A percentile compares a stretch with the other conserved stretches of the same genome.
Evolutionary conservation across 495 filamentous ascomycete genomes (phyloP).

Genomic region (Neurospora discreta): DNA sequence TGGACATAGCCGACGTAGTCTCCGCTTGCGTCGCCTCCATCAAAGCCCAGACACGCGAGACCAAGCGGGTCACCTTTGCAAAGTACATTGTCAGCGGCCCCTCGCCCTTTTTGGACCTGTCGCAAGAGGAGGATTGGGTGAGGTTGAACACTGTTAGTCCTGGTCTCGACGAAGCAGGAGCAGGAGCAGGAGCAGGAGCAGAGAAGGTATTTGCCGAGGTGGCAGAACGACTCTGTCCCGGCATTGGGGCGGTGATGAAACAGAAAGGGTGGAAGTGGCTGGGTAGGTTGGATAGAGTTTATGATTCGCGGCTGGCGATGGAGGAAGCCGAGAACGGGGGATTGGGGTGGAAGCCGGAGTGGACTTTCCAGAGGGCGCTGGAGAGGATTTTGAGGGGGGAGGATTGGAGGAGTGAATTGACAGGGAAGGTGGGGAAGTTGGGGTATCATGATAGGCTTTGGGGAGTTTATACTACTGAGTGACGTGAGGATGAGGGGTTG

Average conservation of each 20-base stretch:
- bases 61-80: neutral
- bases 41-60: neutral
- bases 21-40: constrained; percentile 13
- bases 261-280: constrained; percentile 14
- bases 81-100: constrained; percentile 18
- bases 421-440: constrained; percentile 13
- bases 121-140: neutral
- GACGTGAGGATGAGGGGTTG: neutral
- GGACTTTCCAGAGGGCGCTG: constrained; percentile 16
- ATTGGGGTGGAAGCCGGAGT: constrained; percentile 16
- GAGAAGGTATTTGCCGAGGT: constrained; percentile 5
- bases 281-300: constrained; percentile 19
- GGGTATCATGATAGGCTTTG: constrained; percentile 18
- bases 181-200: neutral
- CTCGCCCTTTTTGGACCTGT: constrained; percentile 5
- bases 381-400: constrained; percentile 12
- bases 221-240: constrained; percentile 4
- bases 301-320: constrained; percentile 16
- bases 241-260: constrained; percentile 7
- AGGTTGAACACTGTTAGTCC: neutral
- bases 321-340: neutral
- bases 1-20: constrained; percentile 19
- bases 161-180: neutral
- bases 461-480: constrained; percentile 18
- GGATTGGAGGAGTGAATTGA: constrained; percentile 19